These are phyloP conservation scores for Saururus chinensis DNA, from an alignment of 164 flowering plant species.

Conservation along the genomic window DNA sequence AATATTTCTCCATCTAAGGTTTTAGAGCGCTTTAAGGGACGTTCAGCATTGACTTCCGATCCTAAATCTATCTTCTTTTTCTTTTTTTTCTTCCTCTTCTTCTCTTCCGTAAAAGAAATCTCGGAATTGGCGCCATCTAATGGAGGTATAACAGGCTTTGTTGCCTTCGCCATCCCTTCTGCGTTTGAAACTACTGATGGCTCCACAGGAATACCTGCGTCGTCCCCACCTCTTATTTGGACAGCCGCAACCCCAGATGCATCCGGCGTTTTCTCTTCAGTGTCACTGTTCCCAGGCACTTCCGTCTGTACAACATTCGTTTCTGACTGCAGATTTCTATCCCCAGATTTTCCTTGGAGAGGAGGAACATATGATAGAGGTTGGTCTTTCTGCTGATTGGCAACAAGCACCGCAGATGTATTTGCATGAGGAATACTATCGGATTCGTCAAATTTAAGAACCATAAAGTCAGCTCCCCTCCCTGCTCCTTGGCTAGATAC, in stretches of 20 bases:
- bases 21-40: conserved; percentile 20
- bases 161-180: conserved; percentile 28
- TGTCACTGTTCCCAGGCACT: not conserved
- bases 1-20: conserved; percentile 15
- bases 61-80: conserved; percentile 34
- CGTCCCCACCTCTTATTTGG: conserved; percentile 11
- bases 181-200: conserved; percentile 5
- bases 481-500: not conserved
- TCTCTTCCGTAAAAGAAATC: conserved; percentile 22
- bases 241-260: not conserved
- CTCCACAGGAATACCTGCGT: not conserved
- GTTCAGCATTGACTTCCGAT: conserved; percentile 13
- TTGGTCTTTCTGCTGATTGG: not conserved
- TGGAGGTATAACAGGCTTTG: conserved; percentile 34
- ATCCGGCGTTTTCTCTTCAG: not conserved
- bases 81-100: conserved; percentile 32
- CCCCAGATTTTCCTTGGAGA: conserved; percentile 5
- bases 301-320: not conserved
- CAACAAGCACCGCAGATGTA: not conserved
- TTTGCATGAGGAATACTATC: not conserved
- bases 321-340: conserved; percentile 5
- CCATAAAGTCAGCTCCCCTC: not conserved
- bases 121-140: conserved; percentile 27
- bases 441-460: not conserved
- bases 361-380: not conserved